Evolutionary conservation across 2,329 filamentous ascomycete species (phyloP).

Genomic region (Graphilbum ipis-grandicollis): DNA sequence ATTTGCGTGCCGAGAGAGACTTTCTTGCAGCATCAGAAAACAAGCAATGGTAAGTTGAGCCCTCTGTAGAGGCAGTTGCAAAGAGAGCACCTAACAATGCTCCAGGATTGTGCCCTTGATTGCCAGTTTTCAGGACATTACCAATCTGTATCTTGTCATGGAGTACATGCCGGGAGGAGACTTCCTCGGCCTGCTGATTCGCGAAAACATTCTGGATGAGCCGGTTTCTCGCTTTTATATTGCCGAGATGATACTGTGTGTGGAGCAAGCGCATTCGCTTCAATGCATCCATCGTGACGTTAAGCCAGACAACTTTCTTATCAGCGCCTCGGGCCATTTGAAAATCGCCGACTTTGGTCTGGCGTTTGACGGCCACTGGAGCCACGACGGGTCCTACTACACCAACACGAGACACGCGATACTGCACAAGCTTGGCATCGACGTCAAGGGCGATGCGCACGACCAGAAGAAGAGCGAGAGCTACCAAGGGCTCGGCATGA

Average conservation of each 20-base stretch:
- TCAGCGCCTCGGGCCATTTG: slow-evolving; percentile 72
- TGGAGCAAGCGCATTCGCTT: slow-evolving; percentile 80
- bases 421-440: slow-evolving; percentile 57
- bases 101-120: slow-evolving; percentile 68
- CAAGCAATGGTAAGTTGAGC: slow-evolving; percentile 50
- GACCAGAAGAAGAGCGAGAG: slow-evolving; percentile 30
- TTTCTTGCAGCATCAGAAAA: slow-evolving; percentile 78
- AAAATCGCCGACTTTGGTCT: slow-evolving; percentile 96
- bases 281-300: slow-evolving; percentile 89
- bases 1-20: slow-evolving; percentile 78
- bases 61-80: too few relatives aligned
- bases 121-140: slow-evolving; percentile 72
- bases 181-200: slow-evolving; percentile 72
- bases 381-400: slow-evolving; percentile 76
- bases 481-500: not conserved
- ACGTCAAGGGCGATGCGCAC: slow-evolving; percentile 54
- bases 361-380: slow-evolving; percentile 90
- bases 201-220: slow-evolving; percentile 71
- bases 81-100: too few relatives aligned
- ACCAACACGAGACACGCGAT: slow-evolving; percentile 67
- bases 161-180: slow-evolving; percentile 97
- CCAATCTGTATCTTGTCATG: slow-evolving; percentile 85
- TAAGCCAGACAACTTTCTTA: slow-evolving; percentile 94
- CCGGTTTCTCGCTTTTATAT: slow-evolving; percentile 69
- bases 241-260: slow-evolving; percentile 88